These are phyloP conservation scores for Chlorella sorokiniana DNA, from an alignment of 139 green algal genomes.

Conservation along the genomic window DNA sequence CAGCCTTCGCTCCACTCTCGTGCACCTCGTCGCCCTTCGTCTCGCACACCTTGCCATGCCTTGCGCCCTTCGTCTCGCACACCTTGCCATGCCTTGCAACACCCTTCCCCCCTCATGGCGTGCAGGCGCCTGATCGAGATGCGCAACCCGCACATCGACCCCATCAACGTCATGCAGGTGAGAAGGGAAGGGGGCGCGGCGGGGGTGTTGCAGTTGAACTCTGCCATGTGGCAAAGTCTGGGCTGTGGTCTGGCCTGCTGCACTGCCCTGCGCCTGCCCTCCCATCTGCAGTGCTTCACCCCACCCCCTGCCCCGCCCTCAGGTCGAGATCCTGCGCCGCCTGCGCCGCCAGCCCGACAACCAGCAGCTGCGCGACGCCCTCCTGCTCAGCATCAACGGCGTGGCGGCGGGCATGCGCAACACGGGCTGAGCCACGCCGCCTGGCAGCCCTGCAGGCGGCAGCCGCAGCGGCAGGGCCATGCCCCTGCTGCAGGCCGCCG, in stretches of 20 bases:
- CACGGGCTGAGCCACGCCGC: constrained; percentile 70
- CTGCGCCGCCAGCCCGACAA: constrained; percentile 67
- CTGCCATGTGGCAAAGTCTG: too few relatives aligned
- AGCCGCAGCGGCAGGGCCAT: neutral
- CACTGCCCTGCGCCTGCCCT: neutral
- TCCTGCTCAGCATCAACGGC: constrained; percentile 96
- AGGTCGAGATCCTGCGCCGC: constrained; percentile 83
- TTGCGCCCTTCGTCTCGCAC: neutral
- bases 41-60: neutral
- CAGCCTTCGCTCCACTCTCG: neutral
- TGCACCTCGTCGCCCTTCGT: neutral
- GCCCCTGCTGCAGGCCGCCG: neutral
- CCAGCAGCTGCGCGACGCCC: constrained; percentile 66
- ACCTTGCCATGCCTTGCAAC: too few relatives aligned
- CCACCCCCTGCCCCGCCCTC: neutral
- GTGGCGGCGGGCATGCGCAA: constrained; percentile 96
- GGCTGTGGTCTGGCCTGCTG: neutral
- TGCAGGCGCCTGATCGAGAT: constrained; percentile 82
- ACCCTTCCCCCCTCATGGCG: too few relatives aligned
- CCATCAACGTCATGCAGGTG: constrained; percentile 91
- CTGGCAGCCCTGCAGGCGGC: neutral
- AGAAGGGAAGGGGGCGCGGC: neutral
- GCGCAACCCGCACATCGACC: constrained; percentile 88
- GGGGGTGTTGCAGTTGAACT: too few relatives aligned
- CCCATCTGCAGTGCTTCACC: neutral